Conservation (phyloP, 2,329 filamentous ascomycete species). For the Metarhizium sp. region DNA sequence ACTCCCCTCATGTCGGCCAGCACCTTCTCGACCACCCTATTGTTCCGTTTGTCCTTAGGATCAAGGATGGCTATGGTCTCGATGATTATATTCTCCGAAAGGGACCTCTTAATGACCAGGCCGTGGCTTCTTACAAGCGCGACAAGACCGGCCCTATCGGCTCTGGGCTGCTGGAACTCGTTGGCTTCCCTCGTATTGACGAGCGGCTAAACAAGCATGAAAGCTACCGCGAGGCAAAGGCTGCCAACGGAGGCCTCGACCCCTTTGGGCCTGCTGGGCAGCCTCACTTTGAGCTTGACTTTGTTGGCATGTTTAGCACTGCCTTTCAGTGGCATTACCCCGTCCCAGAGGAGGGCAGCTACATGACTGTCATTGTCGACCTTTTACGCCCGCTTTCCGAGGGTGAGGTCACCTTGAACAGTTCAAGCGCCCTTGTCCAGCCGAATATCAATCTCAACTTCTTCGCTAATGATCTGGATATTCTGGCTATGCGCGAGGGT, state of each 20-base stretch:
- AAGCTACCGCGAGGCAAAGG: slow-evolving; percentile 34
- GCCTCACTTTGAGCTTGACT: slow-evolving; percentile 54
- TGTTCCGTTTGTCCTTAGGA: slow-evolving; percentile 37
- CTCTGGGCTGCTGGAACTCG: slow-evolving; percentile 36
- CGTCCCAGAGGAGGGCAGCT: slow-evolving; percentile 30
- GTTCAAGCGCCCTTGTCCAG: slow-evolving; percentile 44
- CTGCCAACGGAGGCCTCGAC: slow-evolving; percentile 31
- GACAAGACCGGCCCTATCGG: slow-evolving; percentile 29
- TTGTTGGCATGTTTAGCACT: slow-evolving; percentile 46
- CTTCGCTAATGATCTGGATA: slow-evolving; percentile 43
- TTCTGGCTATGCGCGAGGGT: slow-evolving; percentile 50
- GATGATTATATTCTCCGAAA: slow-evolving; percentile 30
- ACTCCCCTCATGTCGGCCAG: slow-evolving; percentile 15
- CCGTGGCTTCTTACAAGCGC: slow-evolving; percentile 25
- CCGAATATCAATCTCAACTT: slow-evolving; percentile 53
- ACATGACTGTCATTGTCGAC: slow-evolving; percentile 47
- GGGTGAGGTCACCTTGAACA: slow-evolving; percentile 48
- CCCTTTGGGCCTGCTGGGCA: slow-evolving; percentile 31
- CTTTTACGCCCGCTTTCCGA: slow-evolving; percentile 29
- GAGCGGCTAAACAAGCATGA: slow-evolving; percentile 37
- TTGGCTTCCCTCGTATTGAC: slow-evolving; percentile 49
- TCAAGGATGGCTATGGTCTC: slow-evolving; percentile 30
- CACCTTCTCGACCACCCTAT: slow-evolving; percentile 56
- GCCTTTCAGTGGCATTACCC: slow-evolving; percentile 41
- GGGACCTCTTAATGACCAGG: slow-evolving; percentile 24